Base-by-base conservation (phyloP, 2,329 filamentous ascomycete genomes). In the Neonectria punicea region DNA sequence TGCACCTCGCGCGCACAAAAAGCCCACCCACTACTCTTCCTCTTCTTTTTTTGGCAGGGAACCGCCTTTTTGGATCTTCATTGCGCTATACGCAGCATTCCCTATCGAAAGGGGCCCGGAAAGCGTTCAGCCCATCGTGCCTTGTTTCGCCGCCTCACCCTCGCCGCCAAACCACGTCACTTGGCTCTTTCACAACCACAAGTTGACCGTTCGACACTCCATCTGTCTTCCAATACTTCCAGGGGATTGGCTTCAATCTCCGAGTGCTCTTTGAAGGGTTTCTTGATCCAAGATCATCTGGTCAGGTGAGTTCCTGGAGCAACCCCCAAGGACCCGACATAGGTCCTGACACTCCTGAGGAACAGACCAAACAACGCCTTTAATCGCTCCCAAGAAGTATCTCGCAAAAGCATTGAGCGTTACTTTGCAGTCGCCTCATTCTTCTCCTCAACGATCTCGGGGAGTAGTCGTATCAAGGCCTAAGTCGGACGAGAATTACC, bases 21-120 rank as follows among this genome's bases (percentile, higher is more conserved):
- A 36, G 5, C 50, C 50, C 28, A n/a, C 32, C 34, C 50, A 36
- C 44, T 22, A 36, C 57, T 34, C 36, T 25, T n/a, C 58, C 5
- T 43, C 30, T 32, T 25, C 16, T 22, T 58, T 69, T 68, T 53
- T 68, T 63, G 63, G 55, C 46, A 65, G 65, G 41, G 64, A 51
- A 36, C 36, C 39, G 56, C 54, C 55, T 73, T 74, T 75, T 75
- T 73, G 73, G 72, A 73, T 67, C 63, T 61, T 67, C 65, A 72
- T 75, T 58, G 61, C 57, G 64, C 67, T 73, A 73, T 50, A 69
- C 72, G 61, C 67, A 74, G 71, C 62, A 71, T 74, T 65, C 67
- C 64, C 65, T 67, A 69, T 39, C 41, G 67, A 57, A 46, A 53
- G 58, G 50, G 65, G 63, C 67, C 53, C 54, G 53, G 60, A 66